Evolutionary conservation across 805 yeast genomes (phyloP).

Genomic region (Blastobotrys mokoenaii): DNA sequence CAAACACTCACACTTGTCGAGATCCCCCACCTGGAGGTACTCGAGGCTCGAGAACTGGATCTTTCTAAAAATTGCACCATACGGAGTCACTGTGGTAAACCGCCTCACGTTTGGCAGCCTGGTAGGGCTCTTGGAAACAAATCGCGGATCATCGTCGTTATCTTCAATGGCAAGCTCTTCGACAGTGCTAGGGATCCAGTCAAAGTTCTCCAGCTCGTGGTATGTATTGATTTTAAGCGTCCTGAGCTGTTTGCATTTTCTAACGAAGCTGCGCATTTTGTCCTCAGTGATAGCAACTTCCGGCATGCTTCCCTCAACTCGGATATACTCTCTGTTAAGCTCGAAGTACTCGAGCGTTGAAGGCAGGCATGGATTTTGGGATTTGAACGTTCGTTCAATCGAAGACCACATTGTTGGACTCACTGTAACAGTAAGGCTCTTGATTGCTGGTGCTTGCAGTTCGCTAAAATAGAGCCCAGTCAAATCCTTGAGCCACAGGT

Average conservation of each 20-base stretch:
- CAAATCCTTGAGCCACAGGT: neutral
- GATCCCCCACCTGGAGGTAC: neutral
- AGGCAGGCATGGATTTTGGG: neutral
- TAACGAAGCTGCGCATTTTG: neutral
- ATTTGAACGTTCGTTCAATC: neutral
- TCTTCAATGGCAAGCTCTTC: neutral
- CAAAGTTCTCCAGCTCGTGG: neutral
- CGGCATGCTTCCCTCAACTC: neutral
- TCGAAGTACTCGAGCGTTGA: neutral
- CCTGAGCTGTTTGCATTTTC: neutral
- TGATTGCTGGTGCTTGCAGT: neutral
- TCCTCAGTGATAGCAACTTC: neutral
- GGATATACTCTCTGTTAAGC: neutral
- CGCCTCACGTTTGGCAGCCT: neutral
- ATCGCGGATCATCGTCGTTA: neutral
- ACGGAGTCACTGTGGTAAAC: neutral
- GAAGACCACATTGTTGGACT: slow-evolving; percentile 1
- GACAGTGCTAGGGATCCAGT: slow-evolving; percentile 1
- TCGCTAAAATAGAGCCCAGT: neutral
- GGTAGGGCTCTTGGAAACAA: neutral
- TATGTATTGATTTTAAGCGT: neutral
- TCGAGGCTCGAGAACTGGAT: neutral
- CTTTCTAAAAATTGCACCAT: slow-evolving; percentile 1
- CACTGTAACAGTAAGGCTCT: neutral
- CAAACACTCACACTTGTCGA: neutral